Base-by-base conservation (phyloP, 306 rosid genomes). In the Lathyrus sativus region DNA sequence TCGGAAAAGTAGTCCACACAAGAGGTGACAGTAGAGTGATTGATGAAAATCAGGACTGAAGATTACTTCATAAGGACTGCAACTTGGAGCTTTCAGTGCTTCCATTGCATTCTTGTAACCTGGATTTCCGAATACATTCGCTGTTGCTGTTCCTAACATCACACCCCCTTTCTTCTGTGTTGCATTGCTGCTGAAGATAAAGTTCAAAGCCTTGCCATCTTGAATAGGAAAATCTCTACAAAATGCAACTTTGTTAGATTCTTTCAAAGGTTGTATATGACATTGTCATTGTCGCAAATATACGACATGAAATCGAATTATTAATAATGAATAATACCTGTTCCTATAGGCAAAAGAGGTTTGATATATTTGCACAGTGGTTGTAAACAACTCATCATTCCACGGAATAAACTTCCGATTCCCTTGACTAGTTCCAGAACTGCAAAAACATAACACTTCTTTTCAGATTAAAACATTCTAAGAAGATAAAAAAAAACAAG, bases 361-460 rank as follows among this genome's bases (percentile, higher is more conserved):
- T 57, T 76, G 79, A 26, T 73, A 90, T 53, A 87, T 95, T 71
- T 85, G 96, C 84, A 83, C 57, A 41, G 97, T 95, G 31, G 86
- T 74, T 56, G 81, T 91, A 80, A 95, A 78, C 84, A 95, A 45
- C 74, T 88, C 91, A 44, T 95, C 99, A 31, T 87, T 95, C 89
- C 90, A 95, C 28, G 99, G 99, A 15, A 95, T 64, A 65, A 51
- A 79, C 70, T 95, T 95, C 31, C 87, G 95, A 88, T 67, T 90
- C 66, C 99, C 97, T 45, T 85, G 88, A 71, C 96, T 88, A 33
- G 99, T 95, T 6, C 99, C 99, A 84, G 99, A 95, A 57, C 99
- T 95, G 84, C 78, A 88, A 74, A 1, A 71, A 54, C 26, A 76
- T 59, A 18, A 28, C 37, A 42, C 22, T 13, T 43, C 22, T 53